Conservation (phyloP, 2,329 filamentous ascomycete species). For the Aspergillus bombycis region DNA sequence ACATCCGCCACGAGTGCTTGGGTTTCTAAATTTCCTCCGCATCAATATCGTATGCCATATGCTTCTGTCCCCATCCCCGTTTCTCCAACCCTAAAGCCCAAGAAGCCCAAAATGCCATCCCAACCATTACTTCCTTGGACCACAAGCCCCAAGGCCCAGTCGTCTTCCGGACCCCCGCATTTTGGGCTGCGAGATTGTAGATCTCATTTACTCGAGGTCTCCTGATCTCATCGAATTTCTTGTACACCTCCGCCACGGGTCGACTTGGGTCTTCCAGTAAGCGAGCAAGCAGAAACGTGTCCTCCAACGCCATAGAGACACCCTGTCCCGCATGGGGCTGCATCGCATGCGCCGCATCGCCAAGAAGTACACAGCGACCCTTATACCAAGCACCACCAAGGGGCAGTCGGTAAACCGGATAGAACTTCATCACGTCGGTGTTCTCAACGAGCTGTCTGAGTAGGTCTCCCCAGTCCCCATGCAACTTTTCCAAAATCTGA, state of each 20-base stretch:
- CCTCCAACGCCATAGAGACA: constrained; percentile 58
- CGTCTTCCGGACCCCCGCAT: constrained; percentile 29
- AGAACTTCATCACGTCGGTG: not conserved
- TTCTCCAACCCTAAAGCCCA: constrained; percentile 26
- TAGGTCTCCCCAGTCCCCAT: not conserved
- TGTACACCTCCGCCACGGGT: constrained; percentile 28
- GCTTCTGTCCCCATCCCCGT: constrained; percentile 24
- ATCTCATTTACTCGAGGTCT: constrained; percentile 33
- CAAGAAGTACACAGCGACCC: constrained; percentile 39
- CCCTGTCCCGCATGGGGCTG: constrained; percentile 53
- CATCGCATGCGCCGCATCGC: constrained; percentile 40
- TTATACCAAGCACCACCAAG: constrained; percentile 35
- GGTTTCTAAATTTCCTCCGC: constrained; percentile 2
- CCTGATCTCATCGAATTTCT: constrained; percentile 26
- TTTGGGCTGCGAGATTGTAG: constrained; percentile 25
- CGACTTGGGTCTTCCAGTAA: constrained; percentile 23
- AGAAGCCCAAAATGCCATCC: constrained; percentile 19
- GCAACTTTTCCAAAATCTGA: not conserved
- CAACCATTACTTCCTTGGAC: constrained; percentile 29
- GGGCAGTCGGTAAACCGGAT: constrained; percentile 8
- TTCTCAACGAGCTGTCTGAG: not conserved
- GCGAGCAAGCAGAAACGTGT: constrained; percentile 38
- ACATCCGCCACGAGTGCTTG: not conserved
- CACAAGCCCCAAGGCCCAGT: constrained; percentile 28
- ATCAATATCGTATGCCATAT: constrained; percentile 38